phyloP scores from a whole-genome alignment of 2,329 filamentous ascomycete species.

The Ceratocystis eucalypticola region DNA sequence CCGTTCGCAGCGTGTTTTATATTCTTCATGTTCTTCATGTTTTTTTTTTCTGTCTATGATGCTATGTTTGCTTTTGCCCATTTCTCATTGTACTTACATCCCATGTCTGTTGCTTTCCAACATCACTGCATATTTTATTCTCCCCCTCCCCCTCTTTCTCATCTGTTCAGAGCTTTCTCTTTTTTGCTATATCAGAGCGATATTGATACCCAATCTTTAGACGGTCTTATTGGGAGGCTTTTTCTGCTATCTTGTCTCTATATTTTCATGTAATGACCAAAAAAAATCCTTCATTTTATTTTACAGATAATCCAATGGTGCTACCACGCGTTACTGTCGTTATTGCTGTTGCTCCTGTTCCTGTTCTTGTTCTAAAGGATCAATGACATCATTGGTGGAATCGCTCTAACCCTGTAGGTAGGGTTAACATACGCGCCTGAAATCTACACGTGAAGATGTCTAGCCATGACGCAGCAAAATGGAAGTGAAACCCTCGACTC shows the following conservation, averaged over 20 bases:
- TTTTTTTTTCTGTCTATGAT: neutral
- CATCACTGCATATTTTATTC: neutral
- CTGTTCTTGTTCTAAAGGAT: no score
- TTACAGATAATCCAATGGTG: neutral
- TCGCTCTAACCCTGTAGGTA: no score
- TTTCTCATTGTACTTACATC: neutral
- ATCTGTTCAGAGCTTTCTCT: neutral
- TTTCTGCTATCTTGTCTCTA: neutral
- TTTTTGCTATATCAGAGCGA: neutral
- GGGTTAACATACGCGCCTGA: no score
- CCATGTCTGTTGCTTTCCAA: neutral
- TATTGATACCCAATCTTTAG: neutral
- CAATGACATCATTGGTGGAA: no score
- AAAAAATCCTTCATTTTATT: neutral
- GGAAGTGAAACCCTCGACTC: no score
- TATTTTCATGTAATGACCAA: neutral
- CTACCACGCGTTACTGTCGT: no score
- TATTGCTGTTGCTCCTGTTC: no score
- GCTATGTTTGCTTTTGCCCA: neutral
- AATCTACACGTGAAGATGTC: no score
- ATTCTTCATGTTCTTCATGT: neutral
- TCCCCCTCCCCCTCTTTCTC: neutral
- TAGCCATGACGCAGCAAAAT: no score
- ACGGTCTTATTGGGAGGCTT: neutral
- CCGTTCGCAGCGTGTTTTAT: neutral